A percentile compares a stretch with the other conserved stretches of the same genome.
Evolutionary conservation across 345 rosid genomes (phyloP).

Genomic region (Ceriops zippeliana): DNA sequence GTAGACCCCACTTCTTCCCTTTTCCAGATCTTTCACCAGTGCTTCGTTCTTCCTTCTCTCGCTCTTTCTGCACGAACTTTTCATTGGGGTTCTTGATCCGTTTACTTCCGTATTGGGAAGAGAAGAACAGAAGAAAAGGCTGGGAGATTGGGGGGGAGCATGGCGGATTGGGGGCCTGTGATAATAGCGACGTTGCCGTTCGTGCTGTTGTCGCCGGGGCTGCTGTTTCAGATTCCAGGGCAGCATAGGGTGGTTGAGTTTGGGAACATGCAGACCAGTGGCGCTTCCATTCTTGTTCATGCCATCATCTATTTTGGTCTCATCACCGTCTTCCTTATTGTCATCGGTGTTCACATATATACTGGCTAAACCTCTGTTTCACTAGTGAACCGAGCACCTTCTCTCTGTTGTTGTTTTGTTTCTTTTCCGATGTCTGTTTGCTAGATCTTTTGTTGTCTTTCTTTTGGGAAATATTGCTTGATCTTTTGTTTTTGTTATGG

Average conservation of each 20-base stretch:
- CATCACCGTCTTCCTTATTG: slow-evolving; percentile 41
- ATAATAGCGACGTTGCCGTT: slow-evolving; percentile 42
- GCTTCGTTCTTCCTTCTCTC: too few species aligned
- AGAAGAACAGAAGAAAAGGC: too few species aligned
- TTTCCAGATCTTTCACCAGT: too few species aligned
- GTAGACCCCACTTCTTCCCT: too few species aligned
- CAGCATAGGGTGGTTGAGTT: slow-evolving; percentile 33
- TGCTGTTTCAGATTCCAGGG: slow-evolving; percentile 52
- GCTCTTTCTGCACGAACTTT: too few species aligned
- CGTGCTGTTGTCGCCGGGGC: slow-evolving; percentile 50
- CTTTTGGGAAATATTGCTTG: background rate
- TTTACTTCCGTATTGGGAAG: too few species aligned
- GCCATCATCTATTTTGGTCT: slow-evolving; percentile 41
- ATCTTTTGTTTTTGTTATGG: background rate
- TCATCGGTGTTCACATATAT: slow-evolving; percentile 37
- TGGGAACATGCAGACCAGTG: slow-evolving; percentile 43
- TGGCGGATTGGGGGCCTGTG: slow-evolving; percentile 60
- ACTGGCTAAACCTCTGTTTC: slow-evolving; percentile 21
- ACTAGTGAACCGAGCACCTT: too few species aligned
- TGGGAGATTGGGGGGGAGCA: background rate
- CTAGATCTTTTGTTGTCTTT: background rate
- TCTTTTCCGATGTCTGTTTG: background rate
- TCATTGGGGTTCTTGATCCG: too few species aligned
- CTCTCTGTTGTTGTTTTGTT: background rate
- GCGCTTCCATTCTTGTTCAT: slow-evolving; percentile 46